Evolutionary conservation across 2,329 filamentous ascomycete species (phyloP).

Genomic region (Diplodia seriata): DNA sequence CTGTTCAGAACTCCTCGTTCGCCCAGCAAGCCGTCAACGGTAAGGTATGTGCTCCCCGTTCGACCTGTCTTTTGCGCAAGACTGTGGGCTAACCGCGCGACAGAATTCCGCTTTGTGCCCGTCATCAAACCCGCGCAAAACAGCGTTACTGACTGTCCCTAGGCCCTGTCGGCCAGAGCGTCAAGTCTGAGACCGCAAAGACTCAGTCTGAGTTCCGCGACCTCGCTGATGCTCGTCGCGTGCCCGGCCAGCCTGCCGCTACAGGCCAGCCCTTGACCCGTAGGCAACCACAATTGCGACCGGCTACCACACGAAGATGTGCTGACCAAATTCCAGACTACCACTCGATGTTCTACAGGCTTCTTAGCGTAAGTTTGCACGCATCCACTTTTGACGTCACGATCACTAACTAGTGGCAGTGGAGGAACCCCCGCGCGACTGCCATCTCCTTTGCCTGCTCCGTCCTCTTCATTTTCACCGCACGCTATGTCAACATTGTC

Average conservation of each 20-base stretch:
- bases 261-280: slow-evolving; percentile 69
- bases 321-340: slow-evolving; percentile 58
- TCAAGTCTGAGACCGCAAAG: slow-evolving; percentile 63
- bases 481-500: slow-evolving; percentile 67
- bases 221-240: slow-evolving; percentile 61
- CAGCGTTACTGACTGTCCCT: slow-evolving; percentile 35
- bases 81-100: slow-evolving; percentile 29
- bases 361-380: slow-evolving; percentile 61
- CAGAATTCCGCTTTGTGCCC: slow-evolving; percentile 22
- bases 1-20: slow-evolving; percentile 57
- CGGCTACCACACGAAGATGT: neutral
- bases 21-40: slow-evolving; percentile 57
- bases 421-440: slow-evolving; percentile 71
- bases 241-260: slow-evolving; percentile 61
- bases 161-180: slow-evolving; percentile 64
- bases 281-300: slow-evolving; percentile 45
- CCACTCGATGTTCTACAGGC: slow-evolving; percentile 70
- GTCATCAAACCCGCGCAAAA: slow-evolving; percentile 31
- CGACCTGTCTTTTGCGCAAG: slow-evolving; percentile 13
- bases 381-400: neutral
- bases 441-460: slow-evolving; percentile 64
- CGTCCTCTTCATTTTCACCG: slow-evolving; percentile 66
- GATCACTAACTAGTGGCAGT: slow-evolving; percentile 50
- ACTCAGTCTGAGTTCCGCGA: slow-evolving; percentile 65
- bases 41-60: slow-evolving; percentile 46